Percentiles rank a stretch among this genome's conserved stretches.
Evolutionary conservation across 345 rosid genomes (phyloP).

Genomic region (Hevea brasiliensis): DNA sequence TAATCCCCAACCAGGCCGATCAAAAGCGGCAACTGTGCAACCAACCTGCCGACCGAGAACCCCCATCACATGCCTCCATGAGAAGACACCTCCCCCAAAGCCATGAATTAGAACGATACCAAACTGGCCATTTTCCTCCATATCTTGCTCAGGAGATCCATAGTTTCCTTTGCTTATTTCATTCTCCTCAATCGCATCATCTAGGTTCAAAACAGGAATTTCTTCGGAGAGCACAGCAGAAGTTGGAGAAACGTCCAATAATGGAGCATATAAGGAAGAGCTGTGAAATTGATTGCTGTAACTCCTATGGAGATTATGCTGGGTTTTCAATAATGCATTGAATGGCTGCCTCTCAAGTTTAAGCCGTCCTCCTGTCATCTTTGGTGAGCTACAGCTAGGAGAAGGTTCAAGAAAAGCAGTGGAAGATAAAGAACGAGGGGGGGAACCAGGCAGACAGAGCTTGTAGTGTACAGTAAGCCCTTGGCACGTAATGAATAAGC

Average conservation of each 20-base stretch:
- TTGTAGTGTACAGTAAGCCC: slow-evolving; percentile 86
- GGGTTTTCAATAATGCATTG: slow-evolving; percentile 47
- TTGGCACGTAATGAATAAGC: slow-evolving; percentile 60
- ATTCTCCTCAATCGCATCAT: slow-evolving; percentile 41
- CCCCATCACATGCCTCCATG: slow-evolving; percentile 97
- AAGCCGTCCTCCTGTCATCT: slow-evolving; percentile 50
- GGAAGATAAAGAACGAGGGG: slow-evolving; percentile 49
- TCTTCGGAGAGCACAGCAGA: slow-evolving; percentile 56
- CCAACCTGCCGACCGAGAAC: slow-evolving; percentile 66
- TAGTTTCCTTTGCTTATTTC: slow-evolving; percentile 31
- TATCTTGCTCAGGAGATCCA: slow-evolving; percentile 38
- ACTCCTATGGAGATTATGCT: slow-evolving; percentile 67
- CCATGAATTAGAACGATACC: slow-evolving; percentile 90
- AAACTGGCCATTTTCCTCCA: slow-evolving; percentile 48
- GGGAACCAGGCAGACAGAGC: slow-evolving; percentile 63
- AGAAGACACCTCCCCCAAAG: slow-evolving; percentile 95
- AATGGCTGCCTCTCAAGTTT: slow-evolving; percentile 60
- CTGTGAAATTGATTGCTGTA: slow-evolving; percentile 68
- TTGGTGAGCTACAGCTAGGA: slow-evolving; percentile 46
- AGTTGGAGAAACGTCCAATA: slow-evolving; percentile 59
- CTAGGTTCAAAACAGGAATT: slow-evolving; percentile 52
- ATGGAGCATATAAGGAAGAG: slow-evolving; percentile 71
- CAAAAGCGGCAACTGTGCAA: slow-evolving; percentile 83
- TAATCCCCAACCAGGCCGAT: slow-evolving; percentile 99
- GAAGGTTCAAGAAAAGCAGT: slow-evolving; percentile 45